Base-by-base conservation (phyloP, 805 yeast species). In the Ogataea trehaloabstinens region DNA sequence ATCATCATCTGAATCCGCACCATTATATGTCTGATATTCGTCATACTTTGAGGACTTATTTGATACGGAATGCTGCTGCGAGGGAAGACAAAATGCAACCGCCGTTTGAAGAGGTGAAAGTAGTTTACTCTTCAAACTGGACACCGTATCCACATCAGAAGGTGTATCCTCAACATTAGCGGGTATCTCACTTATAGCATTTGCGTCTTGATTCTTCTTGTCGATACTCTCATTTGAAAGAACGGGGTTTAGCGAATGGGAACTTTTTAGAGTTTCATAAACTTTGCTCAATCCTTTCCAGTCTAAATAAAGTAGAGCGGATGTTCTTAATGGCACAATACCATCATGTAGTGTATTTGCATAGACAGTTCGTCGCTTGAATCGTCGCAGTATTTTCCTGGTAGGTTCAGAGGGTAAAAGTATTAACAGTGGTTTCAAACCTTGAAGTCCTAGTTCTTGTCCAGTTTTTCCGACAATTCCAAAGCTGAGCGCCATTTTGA, bases 401-500 rank as follows among this genome's bases (percentile, higher is more conserved):
- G 91, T 82, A 2, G 90, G 85, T 5, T 85, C 81, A 2, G 83
- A 70, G 0, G 97, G 95, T 4, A 91, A 66, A 19, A 86, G 63
- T 44, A 86, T 78, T 28, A 93, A 64, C 11, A 93, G 61, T 0
- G 97, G 95, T 48, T 73, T 75, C 3, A 62, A 13, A 6, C 68
- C 68, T 28, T 61, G 60, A 28, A 93, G 71, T 1, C 91, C 91
- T 42, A 93, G 66, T 58, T 93, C 99, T 50, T 87, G 82, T 4
- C 99, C 99, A 0, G 97, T 85, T 45, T 78, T 76, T 4, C 99
- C 99, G n/a, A 89, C 81, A 17, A 89, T 71, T 0, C 99, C 99
- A 24, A 90, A 73, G 64, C 82, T 87, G 10, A 93, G 67, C 0
- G 93, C 95, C 34, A 89, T 56, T 42, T 89, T 86, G 11, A 91